Percentiles rank a stretch among this genome's conserved stretches.
Evolutionary conservation across 2,329 filamentous ascomycete species (phyloP).

Genomic region (Nigrospora sphaerica): DNA sequence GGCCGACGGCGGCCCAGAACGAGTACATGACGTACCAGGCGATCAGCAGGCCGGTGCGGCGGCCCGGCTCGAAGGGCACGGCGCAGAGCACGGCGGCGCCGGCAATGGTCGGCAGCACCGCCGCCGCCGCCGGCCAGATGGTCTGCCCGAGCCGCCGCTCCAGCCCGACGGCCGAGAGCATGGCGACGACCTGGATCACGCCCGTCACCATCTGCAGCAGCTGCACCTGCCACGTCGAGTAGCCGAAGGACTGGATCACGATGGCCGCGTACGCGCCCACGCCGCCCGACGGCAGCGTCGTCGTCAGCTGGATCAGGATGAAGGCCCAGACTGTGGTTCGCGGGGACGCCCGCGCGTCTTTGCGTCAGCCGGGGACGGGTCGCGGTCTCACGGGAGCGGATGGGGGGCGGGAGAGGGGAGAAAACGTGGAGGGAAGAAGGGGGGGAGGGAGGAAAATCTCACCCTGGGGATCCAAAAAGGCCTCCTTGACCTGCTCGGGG

Average conservation of each 20-base stretch:
- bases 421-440: too few relatives aligned
- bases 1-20: constrained; percentile 58
- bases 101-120: constrained; percentile 61
- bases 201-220: constrained; percentile 70
- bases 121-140: constrained; percentile 58
- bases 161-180: constrained; percentile 59
- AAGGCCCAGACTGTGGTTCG: constrained; percentile 47
- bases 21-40: constrained; percentile 71
- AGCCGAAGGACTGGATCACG: constrained; percentile 62
- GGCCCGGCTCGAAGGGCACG: constrained; percentile 47
- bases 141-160: constrained; percentile 64
- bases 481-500: constrained; percentile 37
- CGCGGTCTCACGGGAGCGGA: too few relatives aligned
- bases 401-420: too few relatives aligned
- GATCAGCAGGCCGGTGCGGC: constrained; percentile 61
- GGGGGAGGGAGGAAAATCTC: not conserved
- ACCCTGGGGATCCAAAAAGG: constrained; percentile 56
- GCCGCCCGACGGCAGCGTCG: constrained; percentile 66
- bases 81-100: constrained; percentile 69
- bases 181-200: constrained; percentile 63
- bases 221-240: constrained; percentile 60
- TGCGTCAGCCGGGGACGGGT: too few relatives aligned
- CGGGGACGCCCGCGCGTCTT: too few relatives aligned
- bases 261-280: constrained; percentile 69
- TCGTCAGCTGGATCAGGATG: constrained; percentile 59